Conservation (phyloP, 2,329 filamentous ascomycete species). For the Purpureocillium lavendulum region DNA sequence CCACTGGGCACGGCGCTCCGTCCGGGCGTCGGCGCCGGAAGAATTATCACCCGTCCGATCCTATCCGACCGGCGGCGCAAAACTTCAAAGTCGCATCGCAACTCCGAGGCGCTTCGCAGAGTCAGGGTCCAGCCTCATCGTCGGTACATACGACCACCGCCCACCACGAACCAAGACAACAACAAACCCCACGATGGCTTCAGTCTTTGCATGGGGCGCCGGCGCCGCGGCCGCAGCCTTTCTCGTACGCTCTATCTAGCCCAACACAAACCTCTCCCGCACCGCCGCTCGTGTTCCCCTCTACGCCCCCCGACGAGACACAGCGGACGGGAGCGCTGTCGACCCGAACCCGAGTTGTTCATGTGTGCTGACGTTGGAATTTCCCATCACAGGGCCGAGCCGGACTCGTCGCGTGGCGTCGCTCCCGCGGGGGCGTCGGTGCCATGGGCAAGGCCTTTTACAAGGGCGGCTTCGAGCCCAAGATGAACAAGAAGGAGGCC, state of each 20-base stretch:
- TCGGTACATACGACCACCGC: constrained; percentile 1
- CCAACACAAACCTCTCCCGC: background rate
- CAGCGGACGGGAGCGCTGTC: too few relatives aligned
- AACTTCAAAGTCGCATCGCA: constrained; percentile 11
- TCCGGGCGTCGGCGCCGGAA: constrained; percentile 6
- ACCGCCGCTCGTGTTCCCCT: too few relatives aligned
- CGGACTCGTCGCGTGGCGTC: constrained; percentile 79
- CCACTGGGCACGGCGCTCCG: too few relatives aligned
- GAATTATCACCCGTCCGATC: constrained; percentile 6
- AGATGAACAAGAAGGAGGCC: constrained; percentile 90
- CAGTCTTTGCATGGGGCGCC: constrained; percentile 36
- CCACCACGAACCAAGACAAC: background rate
- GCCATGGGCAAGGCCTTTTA: constrained; percentile 88
- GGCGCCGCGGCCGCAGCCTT: constrained; percentile 44
- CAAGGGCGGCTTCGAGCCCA: constrained; percentile 95
- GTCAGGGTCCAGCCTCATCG: too few relatives aligned
- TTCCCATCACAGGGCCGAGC: constrained; percentile 85
- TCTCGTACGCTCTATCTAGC: constrained; percentile 26
- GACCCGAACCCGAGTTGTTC: too few relatives aligned
- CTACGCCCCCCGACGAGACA: too few relatives aligned
- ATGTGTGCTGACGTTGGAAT: too few relatives aligned
- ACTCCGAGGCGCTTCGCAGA: too few relatives aligned
- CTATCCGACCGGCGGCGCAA: constrained; percentile 14
- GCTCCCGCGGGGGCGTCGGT: constrained; percentile 69
- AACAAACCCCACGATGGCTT: constrained; percentile 24